A percentile compares a stretch with the other conserved stretches of the same genome.
Conservation (phyloP, 305 asterid species). For the Coffea humblotiana region DNA sequence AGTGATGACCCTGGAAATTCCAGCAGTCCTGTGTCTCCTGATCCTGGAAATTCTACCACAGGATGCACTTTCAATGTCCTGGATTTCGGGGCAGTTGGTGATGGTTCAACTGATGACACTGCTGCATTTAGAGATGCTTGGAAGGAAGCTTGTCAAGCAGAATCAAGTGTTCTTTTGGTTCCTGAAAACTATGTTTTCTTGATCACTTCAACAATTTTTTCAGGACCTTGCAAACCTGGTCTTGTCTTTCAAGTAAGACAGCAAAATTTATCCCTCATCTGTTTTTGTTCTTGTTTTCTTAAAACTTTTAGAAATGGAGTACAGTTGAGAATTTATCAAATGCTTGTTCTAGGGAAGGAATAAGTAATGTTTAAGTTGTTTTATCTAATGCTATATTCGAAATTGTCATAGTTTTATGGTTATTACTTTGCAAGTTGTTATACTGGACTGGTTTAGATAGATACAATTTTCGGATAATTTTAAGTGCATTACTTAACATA, state of each 20-base stretch:
- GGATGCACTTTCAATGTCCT: slow-evolving; percentile 65
- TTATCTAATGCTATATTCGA: too few relatives aligned
- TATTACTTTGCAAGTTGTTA: too few relatives aligned
- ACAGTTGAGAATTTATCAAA: too few relatives aligned
- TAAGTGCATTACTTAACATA: not conserved
- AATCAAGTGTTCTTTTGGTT: slow-evolving; percentile 58
- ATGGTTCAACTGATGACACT: slow-evolving; percentile 76
- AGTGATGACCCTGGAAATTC: slow-evolving; percentile 3
- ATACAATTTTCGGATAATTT: not conserved
- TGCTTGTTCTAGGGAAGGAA: too few relatives aligned
- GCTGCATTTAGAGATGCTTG: slow-evolving; percentile 75
- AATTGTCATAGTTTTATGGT: too few relatives aligned
- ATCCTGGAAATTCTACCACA: slow-evolving; percentile 9
- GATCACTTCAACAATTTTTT: slow-evolving; percentile 83
- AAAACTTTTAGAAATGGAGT: too few relatives aligned
- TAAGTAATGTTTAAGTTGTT: too few relatives aligned
- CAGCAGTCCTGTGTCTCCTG: slow-evolving; percentile 13
- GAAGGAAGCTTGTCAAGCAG: slow-evolving; percentile 84
- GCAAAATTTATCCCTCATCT: not conserved
- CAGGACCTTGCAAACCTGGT: slow-evolving; percentile 88
- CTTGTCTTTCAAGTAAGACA: slow-evolving; percentile 69
- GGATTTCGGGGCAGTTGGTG: slow-evolving; percentile 76
- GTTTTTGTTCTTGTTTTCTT: not conserved
- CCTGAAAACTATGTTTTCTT: slow-evolving; percentile 50
- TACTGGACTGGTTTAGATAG: not conserved